These are phyloP conservation scores for Oxalis stricta DNA, from an alignment of 441 rosid species.

Conservation along the genomic window DNA sequence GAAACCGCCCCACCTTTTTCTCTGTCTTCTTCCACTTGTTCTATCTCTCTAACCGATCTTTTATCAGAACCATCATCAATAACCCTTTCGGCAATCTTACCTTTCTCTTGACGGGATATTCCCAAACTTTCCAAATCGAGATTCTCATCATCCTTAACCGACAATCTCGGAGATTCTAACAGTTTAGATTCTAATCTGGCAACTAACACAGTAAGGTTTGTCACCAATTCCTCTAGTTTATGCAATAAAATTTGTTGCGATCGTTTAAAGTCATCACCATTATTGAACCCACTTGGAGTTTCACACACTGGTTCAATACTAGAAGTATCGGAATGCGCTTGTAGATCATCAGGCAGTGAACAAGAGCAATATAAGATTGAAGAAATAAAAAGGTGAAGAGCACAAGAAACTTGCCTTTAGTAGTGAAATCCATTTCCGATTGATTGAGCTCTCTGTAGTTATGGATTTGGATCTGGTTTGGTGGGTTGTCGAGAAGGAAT, in stretches of 20 bases:
- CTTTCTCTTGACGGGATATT: slow-evolving; percentile 10
- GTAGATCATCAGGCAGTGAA: too few species aligned
- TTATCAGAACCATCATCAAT: not conserved
- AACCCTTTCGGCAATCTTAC: slow-evolving; percentile 8
- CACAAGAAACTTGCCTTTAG: too few species aligned
- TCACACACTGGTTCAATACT: slow-evolving; percentile 11
- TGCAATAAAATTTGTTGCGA: slow-evolving; percentile 34
- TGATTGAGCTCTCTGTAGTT: too few species aligned
- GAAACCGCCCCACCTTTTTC: slow-evolving; percentile 32
- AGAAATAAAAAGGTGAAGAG: too few species aligned
- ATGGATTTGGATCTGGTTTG: too few species aligned
- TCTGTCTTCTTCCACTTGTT: slow-evolving; percentile 19
- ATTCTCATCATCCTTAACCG: slow-evolving; percentile 8
- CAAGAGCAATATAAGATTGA: too few species aligned
- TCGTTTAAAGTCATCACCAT: too few species aligned
- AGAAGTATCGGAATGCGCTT: slow-evolving; percentile 12
- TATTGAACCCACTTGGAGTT: slow-evolving; percentile 8
- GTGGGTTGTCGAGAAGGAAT: too few species aligned
- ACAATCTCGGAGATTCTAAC: slow-evolving; percentile 16
- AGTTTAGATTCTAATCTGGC: slow-evolving; percentile 47
- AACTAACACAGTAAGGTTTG: slow-evolving; percentile 49
- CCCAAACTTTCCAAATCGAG: slow-evolving; percentile 3
- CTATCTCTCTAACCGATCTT: slow-evolving; percentile 11
- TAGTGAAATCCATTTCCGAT: too few species aligned
- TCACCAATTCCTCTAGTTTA: slow-evolving; percentile 63